These are phyloP conservation scores for Malus asiatica DNA, from an alignment of 306 rosid genomes.

Conservation along the genomic window DNA sequence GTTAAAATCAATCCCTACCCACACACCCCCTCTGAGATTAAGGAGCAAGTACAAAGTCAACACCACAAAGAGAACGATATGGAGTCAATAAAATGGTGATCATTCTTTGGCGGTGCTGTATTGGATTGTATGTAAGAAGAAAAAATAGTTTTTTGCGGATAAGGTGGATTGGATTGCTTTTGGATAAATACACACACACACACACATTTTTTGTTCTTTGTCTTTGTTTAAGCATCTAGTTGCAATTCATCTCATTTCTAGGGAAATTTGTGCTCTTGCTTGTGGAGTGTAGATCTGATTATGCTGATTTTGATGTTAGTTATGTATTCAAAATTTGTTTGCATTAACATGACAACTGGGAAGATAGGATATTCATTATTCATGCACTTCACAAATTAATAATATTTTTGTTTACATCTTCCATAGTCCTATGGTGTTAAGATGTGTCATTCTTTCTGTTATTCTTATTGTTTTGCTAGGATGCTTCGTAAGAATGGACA, in stretches of 20 bases:
- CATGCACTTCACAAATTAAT: background rate
- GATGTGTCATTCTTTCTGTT: slow-evolving; percentile 10
- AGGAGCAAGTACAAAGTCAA: background rate
- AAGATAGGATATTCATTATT: background rate
- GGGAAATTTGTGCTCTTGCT: background rate
- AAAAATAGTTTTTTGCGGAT: background rate
- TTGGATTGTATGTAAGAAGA: background rate
- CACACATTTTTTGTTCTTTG: background rate
- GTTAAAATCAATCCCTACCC: background rate
- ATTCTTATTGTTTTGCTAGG: slow-evolving; percentile 35
- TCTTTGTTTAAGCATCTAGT: background rate
- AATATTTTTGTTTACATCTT: background rate
- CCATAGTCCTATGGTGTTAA: background rate
- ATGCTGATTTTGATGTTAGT: background rate
- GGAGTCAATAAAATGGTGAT: background rate
- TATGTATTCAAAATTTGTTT: background rate
- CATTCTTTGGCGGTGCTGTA: background rate
- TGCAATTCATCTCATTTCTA: background rate
- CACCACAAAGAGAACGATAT: background rate
- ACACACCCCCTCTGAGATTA: background rate
- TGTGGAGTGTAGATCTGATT: background rate
- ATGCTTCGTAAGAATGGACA: slow-evolving; percentile 93
- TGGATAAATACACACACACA: background rate
- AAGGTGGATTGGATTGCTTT: background rate
- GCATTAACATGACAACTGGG: background rate